Conservation (phyloP, 768 basidiomycete genomes). For the Tulasnella sp. region DNA sequence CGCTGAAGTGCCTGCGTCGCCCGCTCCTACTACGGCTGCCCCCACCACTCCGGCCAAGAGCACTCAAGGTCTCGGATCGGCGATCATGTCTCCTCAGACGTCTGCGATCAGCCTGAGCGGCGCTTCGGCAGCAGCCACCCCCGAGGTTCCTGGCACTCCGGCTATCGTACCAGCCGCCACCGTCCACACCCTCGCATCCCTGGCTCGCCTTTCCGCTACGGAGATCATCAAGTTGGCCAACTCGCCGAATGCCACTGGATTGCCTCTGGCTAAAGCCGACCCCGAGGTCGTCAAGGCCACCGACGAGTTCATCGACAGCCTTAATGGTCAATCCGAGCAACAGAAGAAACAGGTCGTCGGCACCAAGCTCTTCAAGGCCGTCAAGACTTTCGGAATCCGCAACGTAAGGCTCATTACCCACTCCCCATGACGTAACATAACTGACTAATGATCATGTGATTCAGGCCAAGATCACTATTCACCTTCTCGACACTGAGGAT, state of each 20-base stretch:
- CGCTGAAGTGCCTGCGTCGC: constrained; percentile 47
- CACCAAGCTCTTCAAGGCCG: constrained; percentile 69
- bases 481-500: constrained; percentile 82
- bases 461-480: constrained; percentile 83
- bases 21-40: constrained; percentile 58
- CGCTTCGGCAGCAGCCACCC: constrained; percentile 71
- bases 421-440: neutral
- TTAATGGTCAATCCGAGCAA: constrained; percentile 58
- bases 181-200: constrained; percentile 61
- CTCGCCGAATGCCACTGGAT: constrained; percentile 47
- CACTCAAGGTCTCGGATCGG: constrained; percentile 42
- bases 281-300: constrained; percentile 68
- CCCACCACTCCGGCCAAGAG: constrained; percentile 45
- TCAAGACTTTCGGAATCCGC: constrained; percentile 74
- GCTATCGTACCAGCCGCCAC: neutral
- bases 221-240: constrained; percentile 73
- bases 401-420: neutral
- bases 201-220: constrained; percentile 72
- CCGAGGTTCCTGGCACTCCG: constrained; percentile 41
- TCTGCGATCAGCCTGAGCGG: constrained; percentile 77
- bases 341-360: constrained; percentile 79
- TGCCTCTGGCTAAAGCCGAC: constrained; percentile 72
- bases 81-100: constrained; percentile 56
- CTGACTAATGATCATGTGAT: constrained; percentile 21
- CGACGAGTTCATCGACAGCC: constrained; percentile 69